Evolutionary conservation across 371 early-diverging fungal species (phyloP).

Genomic region (Mucor irregularis): DNA sequence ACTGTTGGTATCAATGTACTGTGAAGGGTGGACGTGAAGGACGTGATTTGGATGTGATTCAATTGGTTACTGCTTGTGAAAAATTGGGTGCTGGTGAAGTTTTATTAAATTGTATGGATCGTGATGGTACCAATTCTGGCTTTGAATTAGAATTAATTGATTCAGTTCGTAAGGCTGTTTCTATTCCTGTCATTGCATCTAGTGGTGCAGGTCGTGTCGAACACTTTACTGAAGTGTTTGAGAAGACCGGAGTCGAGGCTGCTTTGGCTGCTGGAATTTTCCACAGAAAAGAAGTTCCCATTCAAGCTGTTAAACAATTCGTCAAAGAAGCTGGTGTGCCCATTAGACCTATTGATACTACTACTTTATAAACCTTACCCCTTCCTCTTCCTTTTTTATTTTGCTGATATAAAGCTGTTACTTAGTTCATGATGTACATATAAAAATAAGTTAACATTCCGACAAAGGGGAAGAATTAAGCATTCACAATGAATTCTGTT

Average conservation of each 20-base stretch:
- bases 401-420: not conserved
- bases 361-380: slow-evolving; percentile 16
- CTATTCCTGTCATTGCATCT: slow-evolving; percentile 95
- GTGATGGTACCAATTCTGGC: slow-evolving; percentile 96
- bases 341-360: slow-evolving; percentile 39
- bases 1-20: slow-evolving; percentile 98
- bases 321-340: slow-evolving; percentile 48
- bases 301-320: slow-evolving; percentile 79
- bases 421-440: not conserved
- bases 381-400: not conserved
- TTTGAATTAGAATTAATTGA: slow-evolving; percentile 87
- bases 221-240: slow-evolving; percentile 89
- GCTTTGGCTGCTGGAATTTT: slow-evolving; percentile 98
- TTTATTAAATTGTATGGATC: slow-evolving; percentile 95
- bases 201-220: slow-evolving; percentile 88
- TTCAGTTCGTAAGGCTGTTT: slow-evolving; percentile 73
- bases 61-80: slow-evolving; percentile 87
- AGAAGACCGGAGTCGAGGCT: slow-evolving; percentile 86
- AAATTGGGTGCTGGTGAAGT: slow-evolving; percentile 96
- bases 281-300: slow-evolving; percentile 91
- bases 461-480: not conserved
- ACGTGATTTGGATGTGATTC: slow-evolving; percentile 91
- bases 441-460: not conserved
- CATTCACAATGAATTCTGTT: not conserved
- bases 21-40: slow-evolving; percentile 96